Conservation (phyloP, 495 filamentous ascomycete species). For the Podospora australis region DNA sequence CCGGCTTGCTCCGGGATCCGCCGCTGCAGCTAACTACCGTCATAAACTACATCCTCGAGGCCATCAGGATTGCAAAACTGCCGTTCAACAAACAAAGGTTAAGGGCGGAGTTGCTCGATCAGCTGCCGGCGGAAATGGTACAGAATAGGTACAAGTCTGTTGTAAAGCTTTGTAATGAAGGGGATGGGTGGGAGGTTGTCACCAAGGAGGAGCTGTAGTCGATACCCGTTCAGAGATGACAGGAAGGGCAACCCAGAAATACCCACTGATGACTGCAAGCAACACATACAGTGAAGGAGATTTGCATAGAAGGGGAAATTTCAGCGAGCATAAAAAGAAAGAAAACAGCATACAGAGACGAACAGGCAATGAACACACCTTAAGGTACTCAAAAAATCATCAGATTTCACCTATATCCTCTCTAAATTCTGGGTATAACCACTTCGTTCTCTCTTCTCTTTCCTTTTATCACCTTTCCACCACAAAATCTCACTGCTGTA, state of each 20-base stretch:
- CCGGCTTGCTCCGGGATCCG: conserved; percentile 47
- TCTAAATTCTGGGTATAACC: conserved; percentile 9
- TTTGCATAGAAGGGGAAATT: neutral
- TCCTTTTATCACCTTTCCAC: neutral
- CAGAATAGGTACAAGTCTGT: neutral
- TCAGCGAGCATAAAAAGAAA: neutral
- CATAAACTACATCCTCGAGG: conserved; percentile 41
- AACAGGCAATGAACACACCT: conserved; percentile 1
- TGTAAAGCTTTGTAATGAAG: too few relatives aligned
- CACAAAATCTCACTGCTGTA: conserved; percentile 7
- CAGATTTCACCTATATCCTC: conserved; percentile 5
- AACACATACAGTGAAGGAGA: too few relatives aligned
- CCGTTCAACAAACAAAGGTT: conserved; percentile 32
- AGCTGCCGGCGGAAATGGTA: conserved; percentile 1
- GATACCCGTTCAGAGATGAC: too few relatives aligned
- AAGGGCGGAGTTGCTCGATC: conserved; percentile 23
- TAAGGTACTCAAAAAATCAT: conserved; percentile 1
- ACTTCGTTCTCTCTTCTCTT: neutral
- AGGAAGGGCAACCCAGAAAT: too few relatives aligned
- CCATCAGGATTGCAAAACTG: conserved; percentile 35
- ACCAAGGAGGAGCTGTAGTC: neutral
- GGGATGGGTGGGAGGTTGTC: too few relatives aligned
- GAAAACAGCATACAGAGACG: neutral
- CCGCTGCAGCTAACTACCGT: conserved; percentile 49
- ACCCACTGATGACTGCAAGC: too few relatives aligned